phyloP scores from a whole-genome alignment of 2,329 filamentous ascomycete species.

The Botrytis pseudocinerea region DNA sequence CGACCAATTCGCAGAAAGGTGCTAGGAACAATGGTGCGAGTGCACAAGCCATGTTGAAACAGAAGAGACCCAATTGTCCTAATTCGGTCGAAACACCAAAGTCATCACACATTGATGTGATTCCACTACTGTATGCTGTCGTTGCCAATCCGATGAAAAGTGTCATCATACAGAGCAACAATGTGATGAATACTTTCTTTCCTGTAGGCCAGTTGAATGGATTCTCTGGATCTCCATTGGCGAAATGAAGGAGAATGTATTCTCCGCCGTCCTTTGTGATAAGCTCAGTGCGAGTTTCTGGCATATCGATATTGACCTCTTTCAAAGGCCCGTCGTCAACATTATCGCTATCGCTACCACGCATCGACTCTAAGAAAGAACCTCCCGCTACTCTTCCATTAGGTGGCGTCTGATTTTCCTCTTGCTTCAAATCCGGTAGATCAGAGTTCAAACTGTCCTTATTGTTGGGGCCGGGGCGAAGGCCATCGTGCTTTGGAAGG shows the following conservation, averaged over 20 bases:
- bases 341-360: slow-evolving; percentile 41
- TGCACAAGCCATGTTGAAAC: slow-evolving; percentile 73
- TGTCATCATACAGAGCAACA: slow-evolving; percentile 53
- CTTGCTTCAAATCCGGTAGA: slow-evolving; percentile 27
- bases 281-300: slow-evolving; percentile 48
- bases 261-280: slow-evolving; percentile 47
- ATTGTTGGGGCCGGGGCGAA: background rate
- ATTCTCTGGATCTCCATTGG: slow-evolving; percentile 49
- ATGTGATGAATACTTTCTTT: slow-evolving; percentile 49
- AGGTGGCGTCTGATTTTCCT: slow-evolving; percentile 26
- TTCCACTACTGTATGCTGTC: slow-evolving; percentile 53
- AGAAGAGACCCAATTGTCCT: slow-evolving; percentile 62
- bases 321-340: slow-evolving; percentile 40
- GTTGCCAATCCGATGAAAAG: slow-evolving; percentile 56
- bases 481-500: slow-evolving; percentile 2
- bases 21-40: slow-evolving; percentile 85
- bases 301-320: slow-evolving; percentile 51
- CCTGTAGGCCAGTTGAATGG: slow-evolving; percentile 52
- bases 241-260: slow-evolving; percentile 50
- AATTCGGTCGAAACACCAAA: slow-evolving; percentile 46
- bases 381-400: slow-evolving; percentile 46
- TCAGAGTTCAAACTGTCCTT: slow-evolving; percentile 15
- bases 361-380: slow-evolving; percentile 41
- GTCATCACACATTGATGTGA: slow-evolving; percentile 48
- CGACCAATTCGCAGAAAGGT: slow-evolving; percentile 83